Conservation (phyloP, 148 eudicot species). For the Spergularia bocconei region DNA sequence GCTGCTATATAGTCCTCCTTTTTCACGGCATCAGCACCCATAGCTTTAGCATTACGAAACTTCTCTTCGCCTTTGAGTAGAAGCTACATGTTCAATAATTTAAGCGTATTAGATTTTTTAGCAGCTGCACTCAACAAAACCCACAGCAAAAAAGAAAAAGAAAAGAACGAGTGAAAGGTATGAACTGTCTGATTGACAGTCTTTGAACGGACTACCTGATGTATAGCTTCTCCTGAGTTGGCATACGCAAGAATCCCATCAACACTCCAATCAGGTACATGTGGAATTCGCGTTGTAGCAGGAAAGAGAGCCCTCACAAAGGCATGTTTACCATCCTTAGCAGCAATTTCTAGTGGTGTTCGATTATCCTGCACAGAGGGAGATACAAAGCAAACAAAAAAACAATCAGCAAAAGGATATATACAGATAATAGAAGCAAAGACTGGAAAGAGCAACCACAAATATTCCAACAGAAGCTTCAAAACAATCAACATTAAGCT, state of each 20-base stretch:
- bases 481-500: not conserved
- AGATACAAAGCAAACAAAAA: too few species aligned
- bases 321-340: conserved; percentile 5
- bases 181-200: too few species aligned
- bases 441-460: too few species aligned
- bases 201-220: not conserved
- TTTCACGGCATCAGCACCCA: conserved; percentile 5
- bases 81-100: not conserved
- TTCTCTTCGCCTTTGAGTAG: not conserved
- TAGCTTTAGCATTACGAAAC: conserved; percentile 10
- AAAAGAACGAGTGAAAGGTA: too few species aligned
- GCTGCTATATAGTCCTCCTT: conserved; percentile 1
- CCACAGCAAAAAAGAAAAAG: too few species aligned
- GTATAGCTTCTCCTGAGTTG: conserved; percentile 7
- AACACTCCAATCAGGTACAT: conserved; percentile 13
- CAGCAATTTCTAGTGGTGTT: conserved; percentile 20
- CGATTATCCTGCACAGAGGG: conserved; percentile 10
- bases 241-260: conserved; percentile 14
- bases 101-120: too few species aligned
- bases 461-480: too few species aligned
- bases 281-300: conserved; percentile 14
- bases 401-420: too few species aligned
- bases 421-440: too few species aligned
- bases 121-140: too few species aligned
- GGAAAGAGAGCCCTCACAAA: conserved; percentile 8